These are phyloP conservation scores for Vigna mungo DNA, from an alignment of 306 rosid species.

Conservation along the genomic window DNA sequence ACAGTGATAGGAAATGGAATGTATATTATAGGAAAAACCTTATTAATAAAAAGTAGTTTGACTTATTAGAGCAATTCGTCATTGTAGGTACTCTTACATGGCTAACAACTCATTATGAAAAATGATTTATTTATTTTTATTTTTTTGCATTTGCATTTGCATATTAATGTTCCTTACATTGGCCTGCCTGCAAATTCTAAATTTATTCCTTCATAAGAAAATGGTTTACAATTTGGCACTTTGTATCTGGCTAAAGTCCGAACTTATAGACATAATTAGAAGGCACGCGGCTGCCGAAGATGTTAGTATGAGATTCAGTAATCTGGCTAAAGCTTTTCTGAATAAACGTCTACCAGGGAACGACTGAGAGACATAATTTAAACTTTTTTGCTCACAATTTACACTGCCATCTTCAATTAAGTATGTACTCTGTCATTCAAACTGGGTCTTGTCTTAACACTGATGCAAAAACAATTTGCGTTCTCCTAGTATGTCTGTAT, in stretches of 20 bases:
- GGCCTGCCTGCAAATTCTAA: constrained; percentile 6
- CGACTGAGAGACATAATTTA: constrained; percentile 27
- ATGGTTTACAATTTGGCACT: not conserved
- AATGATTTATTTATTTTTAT: no score
- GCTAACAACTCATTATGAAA: no score
- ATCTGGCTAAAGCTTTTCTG: constrained; percentile 82
- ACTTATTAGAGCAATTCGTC: not conserved
- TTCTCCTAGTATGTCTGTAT: not conserved
- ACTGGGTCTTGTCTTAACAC: not conserved
- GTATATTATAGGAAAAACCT: no score
- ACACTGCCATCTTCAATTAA: not conserved
- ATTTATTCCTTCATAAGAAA: not conserved
- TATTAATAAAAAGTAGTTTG: not conserved
- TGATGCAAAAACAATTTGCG: no score
- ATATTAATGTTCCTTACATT: constrained; percentile 9
- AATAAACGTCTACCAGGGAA: constrained; percentile 62
- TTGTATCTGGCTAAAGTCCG: no score
- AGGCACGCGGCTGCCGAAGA: constrained; percentile 73
- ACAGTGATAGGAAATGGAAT: no score
- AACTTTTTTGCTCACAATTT: constrained; percentile 3
- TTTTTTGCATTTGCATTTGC: not conserved
- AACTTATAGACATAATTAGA: no score
- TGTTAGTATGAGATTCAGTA: constrained; percentile 75
- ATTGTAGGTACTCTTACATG: no score
- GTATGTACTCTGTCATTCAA: not conserved